phyloP scores from a whole-genome alignment of 2,329 filamentous ascomycete genomes.

The Periconia sp. region DNA sequence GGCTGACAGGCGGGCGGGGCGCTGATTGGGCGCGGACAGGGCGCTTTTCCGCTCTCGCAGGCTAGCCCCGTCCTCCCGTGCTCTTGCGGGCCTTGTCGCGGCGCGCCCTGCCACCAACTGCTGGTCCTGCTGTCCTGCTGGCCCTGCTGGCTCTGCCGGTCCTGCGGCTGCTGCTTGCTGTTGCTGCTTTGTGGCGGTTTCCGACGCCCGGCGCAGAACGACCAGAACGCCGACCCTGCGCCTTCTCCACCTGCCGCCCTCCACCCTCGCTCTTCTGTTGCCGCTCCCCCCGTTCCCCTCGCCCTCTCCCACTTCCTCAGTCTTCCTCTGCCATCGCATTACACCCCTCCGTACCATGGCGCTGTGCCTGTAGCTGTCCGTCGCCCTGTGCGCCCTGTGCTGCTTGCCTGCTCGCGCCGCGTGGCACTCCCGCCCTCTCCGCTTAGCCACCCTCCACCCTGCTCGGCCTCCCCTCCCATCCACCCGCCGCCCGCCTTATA shows the following conservation, averaged over 20 bases:
- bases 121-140: too few species aligned
- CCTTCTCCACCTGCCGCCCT: slow-evolving; percentile 4
- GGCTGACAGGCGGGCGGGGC: neutral
- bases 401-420: slow-evolving; percentile 22
- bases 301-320: slow-evolving; percentile 3
- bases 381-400: slow-evolving; percentile 14
- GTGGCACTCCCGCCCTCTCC: slow-evolving; percentile 20
- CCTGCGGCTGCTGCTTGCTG: too few species aligned
- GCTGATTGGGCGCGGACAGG: slow-evolving; percentile 30
- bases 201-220: slow-evolving; percentile 6
- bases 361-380: slow-evolving; percentile 11
- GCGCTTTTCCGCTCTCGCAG: slow-evolving; percentile 13
- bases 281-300: too few species aligned
- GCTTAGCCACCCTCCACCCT: slow-evolving; percentile 25
- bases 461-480: slow-evolving; percentile 13
- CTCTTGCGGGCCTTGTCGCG: slow-evolving; percentile 4
- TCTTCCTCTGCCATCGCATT: slow-evolving; percentile 6
- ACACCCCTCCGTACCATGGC: slow-evolving; percentile 6
- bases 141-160: too few species aligned
- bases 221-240: slow-evolving; percentile 4
- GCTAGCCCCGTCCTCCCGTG: slow-evolving; percentile 21
- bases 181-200: slow-evolving; percentile 17
- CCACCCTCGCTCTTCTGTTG: slow-evolving; percentile 3
- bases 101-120: slow-evolving; percentile 5
- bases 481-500: slow-evolving; percentile 21